Evolutionary conservation across 2,329 filamentous ascomycete species (phyloP).

Genomic region (Botrytis galanthina): DNA sequence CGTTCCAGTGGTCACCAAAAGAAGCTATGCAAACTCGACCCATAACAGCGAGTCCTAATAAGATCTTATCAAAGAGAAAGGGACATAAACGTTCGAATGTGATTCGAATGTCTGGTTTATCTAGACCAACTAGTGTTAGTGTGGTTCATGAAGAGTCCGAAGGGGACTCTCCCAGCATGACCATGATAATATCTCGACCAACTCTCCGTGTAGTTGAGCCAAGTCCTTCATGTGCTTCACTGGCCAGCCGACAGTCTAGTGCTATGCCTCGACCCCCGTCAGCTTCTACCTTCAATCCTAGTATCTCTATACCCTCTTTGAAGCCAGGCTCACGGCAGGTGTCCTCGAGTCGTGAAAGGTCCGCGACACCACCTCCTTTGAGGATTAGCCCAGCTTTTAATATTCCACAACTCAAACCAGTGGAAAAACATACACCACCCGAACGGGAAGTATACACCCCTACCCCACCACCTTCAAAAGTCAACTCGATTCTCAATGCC

Average conservation of each 20-base stretch:
- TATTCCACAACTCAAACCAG: slow-evolving; percentile 21
- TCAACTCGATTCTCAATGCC: slow-evolving; percentile 27
- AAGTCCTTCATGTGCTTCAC: slow-evolving; percentile 24
- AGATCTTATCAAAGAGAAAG: slow-evolving; percentile 21
- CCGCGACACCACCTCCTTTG: slow-evolving; percentile 24
- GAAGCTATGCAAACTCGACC: slow-evolving; percentile 26
- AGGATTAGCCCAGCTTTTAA: slow-evolving; percentile 29
- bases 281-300: slow-evolving; percentile 29
- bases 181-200: slow-evolving; percentile 18
- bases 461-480: slow-evolving; percentile 27
- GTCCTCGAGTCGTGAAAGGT: slow-evolving; percentile 1
- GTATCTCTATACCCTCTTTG: slow-evolving; percentile 23
- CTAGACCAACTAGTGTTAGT: slow-evolving; percentile 30
- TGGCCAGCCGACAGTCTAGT: slow-evolving; percentile 16
- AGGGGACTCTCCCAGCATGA: slow-evolving; percentile 24
- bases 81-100: slow-evolving; percentile 34
- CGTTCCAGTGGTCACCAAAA: slow-evolving; percentile 35
- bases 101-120: slow-evolving; percentile 32
- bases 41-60: slow-evolving; percentile 22
- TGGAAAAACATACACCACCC: background rate
- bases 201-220: slow-evolving; percentile 22
- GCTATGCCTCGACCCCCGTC: slow-evolving; percentile 28
- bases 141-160: slow-evolving; percentile 32
- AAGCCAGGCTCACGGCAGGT: background rate
- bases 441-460: slow-evolving; percentile 12